These are phyloP conservation scores for Erodium moschatum DNA, from an alignment of 441 rosid genomes.

Conservation along the genomic window DNA sequence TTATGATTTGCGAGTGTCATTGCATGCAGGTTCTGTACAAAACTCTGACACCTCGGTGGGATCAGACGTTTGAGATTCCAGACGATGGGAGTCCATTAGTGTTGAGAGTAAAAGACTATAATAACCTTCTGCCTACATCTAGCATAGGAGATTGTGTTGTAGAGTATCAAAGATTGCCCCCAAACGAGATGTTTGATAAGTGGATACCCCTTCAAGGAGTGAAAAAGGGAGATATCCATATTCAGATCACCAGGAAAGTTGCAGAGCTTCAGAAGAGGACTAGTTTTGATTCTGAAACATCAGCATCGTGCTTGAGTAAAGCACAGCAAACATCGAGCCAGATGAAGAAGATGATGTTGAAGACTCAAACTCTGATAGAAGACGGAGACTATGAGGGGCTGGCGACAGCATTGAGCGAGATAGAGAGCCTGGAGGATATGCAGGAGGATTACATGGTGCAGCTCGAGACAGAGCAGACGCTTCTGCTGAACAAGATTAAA, in stretches of 20 bases:
- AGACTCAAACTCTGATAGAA: constrained; percentile 48
- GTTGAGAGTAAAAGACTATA: constrained; percentile 81
- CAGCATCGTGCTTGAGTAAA: constrained; percentile 26
- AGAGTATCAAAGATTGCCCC: constrained; percentile 76
- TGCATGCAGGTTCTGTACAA: constrained; percentile 53
- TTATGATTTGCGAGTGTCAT: too few species aligned
- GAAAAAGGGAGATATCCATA: constrained; percentile 69
- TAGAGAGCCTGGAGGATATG: constrained; percentile 59
- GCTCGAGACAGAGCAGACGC: constrained; percentile 75
- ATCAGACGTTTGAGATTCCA: constrained; percentile 86
- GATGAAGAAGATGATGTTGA: constrained; percentile 60
- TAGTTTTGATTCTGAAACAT: constrained; percentile 43
- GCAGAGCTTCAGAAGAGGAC: constrained; percentile 41
- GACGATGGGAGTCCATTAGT: constrained; percentile 64
- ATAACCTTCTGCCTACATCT: constrained; percentile 65
- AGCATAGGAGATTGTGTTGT: constrained; percentile 78
- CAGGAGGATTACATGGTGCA: constrained; percentile 74
- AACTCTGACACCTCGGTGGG: constrained; percentile 75
- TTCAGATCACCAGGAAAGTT: constrained; percentile 67
- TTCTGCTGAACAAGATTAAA: constrained; percentile 67
- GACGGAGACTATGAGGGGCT: constrained; percentile 56
- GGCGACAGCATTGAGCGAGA: constrained; percentile 46
- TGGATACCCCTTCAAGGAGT: constrained; percentile 99
- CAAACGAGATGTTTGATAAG: constrained; percentile 69
- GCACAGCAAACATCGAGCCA: constrained; percentile 41